Evolutionary conservation across 176 grass and related monocot genomes (phyloP).

Genomic region (Pontederia paniculata): DNA sequence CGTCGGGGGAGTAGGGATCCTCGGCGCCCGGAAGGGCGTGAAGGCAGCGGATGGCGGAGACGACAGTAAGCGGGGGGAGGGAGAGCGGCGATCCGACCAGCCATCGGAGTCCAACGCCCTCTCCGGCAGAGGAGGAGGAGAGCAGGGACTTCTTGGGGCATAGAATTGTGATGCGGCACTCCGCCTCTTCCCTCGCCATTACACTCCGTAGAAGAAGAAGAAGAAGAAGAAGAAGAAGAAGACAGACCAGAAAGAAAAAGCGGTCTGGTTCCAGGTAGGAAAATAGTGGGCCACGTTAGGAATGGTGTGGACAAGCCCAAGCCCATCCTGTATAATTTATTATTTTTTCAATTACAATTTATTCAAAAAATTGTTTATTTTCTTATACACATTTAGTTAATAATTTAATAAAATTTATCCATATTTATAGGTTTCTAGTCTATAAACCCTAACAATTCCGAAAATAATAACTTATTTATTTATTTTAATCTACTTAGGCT

Average conservation of each 20-base stretch:
- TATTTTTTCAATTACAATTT: too few relatives aligned
- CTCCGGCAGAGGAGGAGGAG: neutral
- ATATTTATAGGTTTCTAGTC: too few relatives aligned
- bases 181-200: slow-evolving; percentile 18
- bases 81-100: slow-evolving; percentile 35
- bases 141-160: slow-evolving; percentile 31
- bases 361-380: too few relatives aligned
- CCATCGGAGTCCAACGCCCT: slow-evolving; percentile 17
- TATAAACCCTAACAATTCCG: too few relatives aligned
- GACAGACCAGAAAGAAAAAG: too few relatives aligned
- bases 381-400: too few relatives aligned
- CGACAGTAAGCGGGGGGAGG: slow-evolving; percentile 23
- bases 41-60: slow-evolving; percentile 32
- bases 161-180: slow-evolving; percentile 23
- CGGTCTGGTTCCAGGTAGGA: neutral
- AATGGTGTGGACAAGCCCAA: too few relatives aligned
- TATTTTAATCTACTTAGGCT: too few relatives aligned
- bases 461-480: too few relatives aligned
- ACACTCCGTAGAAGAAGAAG: neutral
- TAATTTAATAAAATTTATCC: too few relatives aligned
- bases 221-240: neutral
- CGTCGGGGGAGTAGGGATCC: slow-evolving; percentile 38
- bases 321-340: too few relatives aligned
- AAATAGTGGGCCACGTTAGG: too few relatives aligned
- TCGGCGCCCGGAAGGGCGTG: slow-evolving; percentile 1